Conservation (phyloP, 2,329 filamentous ascomycete genomes). For the Annulohypoxylon truncatum region DNA sequence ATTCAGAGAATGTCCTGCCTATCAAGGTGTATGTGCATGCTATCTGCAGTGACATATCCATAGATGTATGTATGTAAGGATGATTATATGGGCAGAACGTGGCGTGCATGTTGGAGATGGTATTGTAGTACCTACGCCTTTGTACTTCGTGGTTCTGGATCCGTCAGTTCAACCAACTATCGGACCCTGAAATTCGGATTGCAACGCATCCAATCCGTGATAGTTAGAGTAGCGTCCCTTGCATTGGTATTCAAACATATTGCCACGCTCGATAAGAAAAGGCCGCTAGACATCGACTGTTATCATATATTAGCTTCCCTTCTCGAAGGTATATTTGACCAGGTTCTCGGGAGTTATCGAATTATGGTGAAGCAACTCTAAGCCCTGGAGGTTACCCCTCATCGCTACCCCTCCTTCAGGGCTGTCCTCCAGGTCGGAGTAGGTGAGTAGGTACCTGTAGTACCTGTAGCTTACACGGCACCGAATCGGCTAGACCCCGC, state of each 20-base stretch:
- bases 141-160: not conserved
- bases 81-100: not conserved
- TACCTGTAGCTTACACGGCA: conserved; percentile 9
- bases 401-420: conserved; percentile 21
- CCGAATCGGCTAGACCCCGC: conserved; percentile 31
- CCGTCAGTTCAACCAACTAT: conserved; percentile 2
- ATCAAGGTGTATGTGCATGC: not conserved
- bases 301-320: not conserved
- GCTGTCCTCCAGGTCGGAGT: conserved; percentile 8
- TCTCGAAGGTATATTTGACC: conserved; percentile 14
- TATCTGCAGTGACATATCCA: not conserved
- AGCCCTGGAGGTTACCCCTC: conserved; percentile 32
- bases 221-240: not conserved
- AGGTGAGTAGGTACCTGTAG: conserved; percentile 5
- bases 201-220: conserved; percentile 12
- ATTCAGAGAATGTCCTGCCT: not conserved
- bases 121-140: not conserved
- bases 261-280: not conserved
- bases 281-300: not conserved
- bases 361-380: not conserved
- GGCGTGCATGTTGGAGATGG: not conserved
- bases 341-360: conserved; percentile 22
- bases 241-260: not conserved
- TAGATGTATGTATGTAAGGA: not conserved
- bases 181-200: conserved; percentile 27